Percentiles rank a stretch among this genome's conserved stretches.
phyloP scores from a whole-genome alignment of 164 flowering plant species.

The Vitis rotundifolia region DNA sequence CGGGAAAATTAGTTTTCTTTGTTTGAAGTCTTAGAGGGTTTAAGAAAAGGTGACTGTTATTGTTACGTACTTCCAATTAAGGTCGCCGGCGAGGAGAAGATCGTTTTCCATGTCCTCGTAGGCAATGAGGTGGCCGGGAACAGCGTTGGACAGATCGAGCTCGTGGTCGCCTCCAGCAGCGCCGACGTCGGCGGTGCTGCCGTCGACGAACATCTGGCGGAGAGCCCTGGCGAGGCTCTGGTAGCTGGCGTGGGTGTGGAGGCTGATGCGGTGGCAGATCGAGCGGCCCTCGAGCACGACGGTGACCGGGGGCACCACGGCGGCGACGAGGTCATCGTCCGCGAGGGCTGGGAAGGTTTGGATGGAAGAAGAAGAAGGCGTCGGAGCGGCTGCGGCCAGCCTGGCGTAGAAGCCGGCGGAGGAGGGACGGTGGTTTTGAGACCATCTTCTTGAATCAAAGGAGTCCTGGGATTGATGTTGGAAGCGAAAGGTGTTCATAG shows the following conservation, averaged over 20 bases:
- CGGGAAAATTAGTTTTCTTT: too few relatives aligned
- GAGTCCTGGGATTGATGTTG: constrained; percentile 34
- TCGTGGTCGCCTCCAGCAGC: constrained; percentile 11
- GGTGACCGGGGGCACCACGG: constrained; percentile 68
- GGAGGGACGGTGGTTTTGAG: too few relatives aligned
- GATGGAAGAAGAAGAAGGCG: background rate
- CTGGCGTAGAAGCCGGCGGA: background rate
- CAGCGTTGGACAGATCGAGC: constrained; percentile 62
- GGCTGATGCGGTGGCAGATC: constrained; percentile 77
- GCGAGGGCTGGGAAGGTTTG: constrained; percentile 28
- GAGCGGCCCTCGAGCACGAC: constrained; percentile 84
- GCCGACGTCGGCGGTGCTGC: constrained; percentile 8
- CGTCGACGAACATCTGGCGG: constrained; percentile 63
- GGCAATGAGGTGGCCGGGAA: constrained; percentile 79
- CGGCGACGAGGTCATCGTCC: constrained; percentile 40
- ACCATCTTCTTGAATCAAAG: constrained; percentile 30
- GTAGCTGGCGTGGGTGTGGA: constrained; percentile 65
- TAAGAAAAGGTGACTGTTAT: background rate
- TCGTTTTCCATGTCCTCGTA: constrained; percentile 89
- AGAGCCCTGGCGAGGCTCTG: constrained; percentile 65
- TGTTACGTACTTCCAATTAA: constrained; percentile 69
- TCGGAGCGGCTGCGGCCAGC: background rate
- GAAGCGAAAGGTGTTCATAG: too few relatives aligned
- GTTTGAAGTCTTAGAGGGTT: too few relatives aligned
- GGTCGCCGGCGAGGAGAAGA: constrained; percentile 86